phyloP scores from a whole-genome alignment of 2,329 filamentous ascomycete genomes.

The Cordyceps cateniannulata region DNA sequence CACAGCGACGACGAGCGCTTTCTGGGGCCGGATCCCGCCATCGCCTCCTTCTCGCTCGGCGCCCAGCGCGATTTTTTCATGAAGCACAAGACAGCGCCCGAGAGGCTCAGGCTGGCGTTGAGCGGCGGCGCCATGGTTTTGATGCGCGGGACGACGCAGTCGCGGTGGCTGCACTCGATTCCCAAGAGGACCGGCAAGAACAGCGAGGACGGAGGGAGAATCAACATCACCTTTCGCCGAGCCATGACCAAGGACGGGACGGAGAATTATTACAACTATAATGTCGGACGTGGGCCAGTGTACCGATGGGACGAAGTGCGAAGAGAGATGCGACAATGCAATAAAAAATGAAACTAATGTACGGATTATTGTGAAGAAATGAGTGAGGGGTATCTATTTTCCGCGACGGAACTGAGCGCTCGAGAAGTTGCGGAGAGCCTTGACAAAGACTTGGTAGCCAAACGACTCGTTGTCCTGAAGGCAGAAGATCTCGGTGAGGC shows the following conservation, averaged over 20 bases:
- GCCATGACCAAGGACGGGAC: slow-evolving; percentile 67
- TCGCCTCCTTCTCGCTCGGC: slow-evolving; percentile 69
- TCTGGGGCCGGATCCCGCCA: slow-evolving; percentile 60
- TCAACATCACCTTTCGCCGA: slow-evolving; percentile 73
- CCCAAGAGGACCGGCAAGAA: slow-evolving; percentile 65
- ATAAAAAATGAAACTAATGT: slow-evolving; percentile 12
- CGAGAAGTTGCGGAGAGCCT: slow-evolving; percentile 76
- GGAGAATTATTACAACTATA: slow-evolving; percentile 80
- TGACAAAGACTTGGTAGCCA: slow-evolving; percentile 89
- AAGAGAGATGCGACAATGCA: slow-evolving; percentile 43
- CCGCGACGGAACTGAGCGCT: slow-evolving; percentile 86
- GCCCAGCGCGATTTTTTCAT: slow-evolving; percentile 68
- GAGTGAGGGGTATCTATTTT: slow-evolving; percentile 34
- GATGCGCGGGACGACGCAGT: slow-evolving; percentile 70
- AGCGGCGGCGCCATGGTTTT: slow-evolving; percentile 70
- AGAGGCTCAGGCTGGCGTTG: slow-evolving; percentile 46
- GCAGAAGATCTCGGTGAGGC: slow-evolving; percentile 88
- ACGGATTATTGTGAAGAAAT: not conserved
- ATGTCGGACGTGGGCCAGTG: slow-evolving; percentile 64
- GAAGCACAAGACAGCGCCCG: slow-evolving; percentile 60
- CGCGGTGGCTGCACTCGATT: slow-evolving; percentile 70
- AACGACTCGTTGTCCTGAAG: slow-evolving; percentile 72
- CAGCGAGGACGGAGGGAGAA: slow-evolving; percentile 54
- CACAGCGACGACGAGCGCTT: slow-evolving; percentile 79
- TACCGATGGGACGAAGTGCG: slow-evolving; percentile 57